Base-by-base conservation (phyloP, 768 basidiomycete species). In the Tylopilus felleus region DNA sequence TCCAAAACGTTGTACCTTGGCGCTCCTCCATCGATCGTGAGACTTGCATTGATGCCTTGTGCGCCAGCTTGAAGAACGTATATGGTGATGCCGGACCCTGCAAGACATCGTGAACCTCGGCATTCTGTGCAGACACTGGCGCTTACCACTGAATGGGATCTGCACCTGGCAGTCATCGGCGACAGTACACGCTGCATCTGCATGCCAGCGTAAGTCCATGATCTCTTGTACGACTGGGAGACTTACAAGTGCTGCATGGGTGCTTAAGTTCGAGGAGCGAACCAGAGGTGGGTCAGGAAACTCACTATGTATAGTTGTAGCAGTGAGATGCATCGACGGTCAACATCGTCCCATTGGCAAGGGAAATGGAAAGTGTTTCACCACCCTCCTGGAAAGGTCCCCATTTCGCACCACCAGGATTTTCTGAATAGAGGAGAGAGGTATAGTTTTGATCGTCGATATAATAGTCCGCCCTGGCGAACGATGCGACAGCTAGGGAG, bases 51-150 rank as follows among this genome's bases (percentile, higher is more conserved):
- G 19, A 63, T 53, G 1, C 62, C 58, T n/a, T 53, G 41, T 6
- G 45, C 10, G 23, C 61, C 62, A 9, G 62, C 60, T 7, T 63
- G 58, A 33, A 62, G 53, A n/a, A 63, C 56, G n/a, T 55, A 53
- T 41, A 62, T 39, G 19, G 53, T 47, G 41, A 63, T 57, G 6
- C 62, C 61, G 12, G 62, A 63, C 6, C 61, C 62, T 63, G 27
- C 4, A 21, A 35, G 25, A 40, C 16, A 22, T 36, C 27, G 16
- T 60, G 8, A 58, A 9, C 27, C 7, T 22, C 6, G n/a, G 10
- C 17, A 33, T 47, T 8, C 7, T 14, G 1, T 43, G 5, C 28
- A 27, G 8, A 5, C 2, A 33, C 12, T 29, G 8, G 27, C 8
- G 27, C 56, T 36, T 33, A 55, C 61, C 60, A 23, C 22, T 41